Evolutionary conservation across 139 green algal genomes (phyloP).

Genomic region (Ulvella scutata): DNA sequence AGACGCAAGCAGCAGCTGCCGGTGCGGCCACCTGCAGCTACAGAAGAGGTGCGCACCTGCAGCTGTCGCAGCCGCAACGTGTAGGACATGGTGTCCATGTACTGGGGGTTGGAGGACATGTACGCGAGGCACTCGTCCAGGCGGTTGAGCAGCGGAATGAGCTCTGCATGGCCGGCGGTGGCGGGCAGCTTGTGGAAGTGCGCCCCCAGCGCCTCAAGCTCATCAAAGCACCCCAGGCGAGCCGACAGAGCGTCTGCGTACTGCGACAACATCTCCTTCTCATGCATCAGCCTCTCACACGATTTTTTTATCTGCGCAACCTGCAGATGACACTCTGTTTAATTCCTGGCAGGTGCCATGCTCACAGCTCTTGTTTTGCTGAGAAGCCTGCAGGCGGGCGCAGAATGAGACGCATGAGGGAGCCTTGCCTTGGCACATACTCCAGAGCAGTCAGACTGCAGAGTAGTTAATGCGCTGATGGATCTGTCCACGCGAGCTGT

Average conservation of each 20-base stretch:
- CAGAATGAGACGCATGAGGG: too few species aligned
- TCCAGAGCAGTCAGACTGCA: conserved; percentile 11
- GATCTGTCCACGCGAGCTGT: conserved; percentile 38
- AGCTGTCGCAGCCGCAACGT: conserved; percentile 74
- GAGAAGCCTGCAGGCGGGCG: too few species aligned
- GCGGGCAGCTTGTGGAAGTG: conserved; percentile 36
- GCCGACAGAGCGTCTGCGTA: conserved; percentile 50
- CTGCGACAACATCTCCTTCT: conserved; percentile 41
- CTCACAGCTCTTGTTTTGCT: too few species aligned
- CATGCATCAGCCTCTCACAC: conserved; percentile 44
- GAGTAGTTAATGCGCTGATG: conserved; percentile 40
- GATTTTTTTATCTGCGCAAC: conserved; percentile 34
- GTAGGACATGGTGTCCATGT: conserved; percentile 72
- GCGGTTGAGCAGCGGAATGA: conserved; percentile 63
- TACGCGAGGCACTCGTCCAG: conserved; percentile 83
- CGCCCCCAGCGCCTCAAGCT: conserved; percentile 68
- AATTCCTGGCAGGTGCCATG: too few species aligned
- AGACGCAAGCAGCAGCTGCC: conserved; percentile 16
- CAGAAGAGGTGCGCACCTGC: conserved; percentile 48
- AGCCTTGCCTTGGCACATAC: background rate
- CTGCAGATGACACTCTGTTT: too few species aligned
- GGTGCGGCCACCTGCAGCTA: conserved; percentile 32
- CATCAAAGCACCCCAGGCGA: conserved; percentile 84
- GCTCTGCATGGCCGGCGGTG: conserved; percentile 24
- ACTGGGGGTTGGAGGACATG: conserved; percentile 62